These are phyloP conservation scores for Penicillium steckii DNA, from an alignment of 495 filamentous ascomycete species.

Conservation along the genomic window DNA sequence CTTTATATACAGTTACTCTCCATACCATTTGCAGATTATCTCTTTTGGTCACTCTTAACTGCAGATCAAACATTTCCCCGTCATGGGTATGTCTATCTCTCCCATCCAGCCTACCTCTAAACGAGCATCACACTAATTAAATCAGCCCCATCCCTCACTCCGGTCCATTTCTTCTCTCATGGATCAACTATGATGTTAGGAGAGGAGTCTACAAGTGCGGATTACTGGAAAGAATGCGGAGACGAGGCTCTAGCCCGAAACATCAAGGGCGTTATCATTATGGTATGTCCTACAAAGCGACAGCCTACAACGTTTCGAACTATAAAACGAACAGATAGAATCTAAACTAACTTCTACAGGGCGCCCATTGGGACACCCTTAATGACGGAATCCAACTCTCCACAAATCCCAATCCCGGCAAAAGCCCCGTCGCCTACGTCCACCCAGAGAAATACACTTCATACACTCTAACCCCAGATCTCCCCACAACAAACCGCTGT, in stretches of 20 bases:
- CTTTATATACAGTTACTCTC: no score
- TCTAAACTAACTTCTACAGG: constrained; percentile 27
- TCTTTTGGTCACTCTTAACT: no score
- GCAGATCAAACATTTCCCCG: no score
- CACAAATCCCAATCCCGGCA: constrained; percentile 53
- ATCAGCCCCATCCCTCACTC: constrained; percentile 32
- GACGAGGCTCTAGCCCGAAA: constrained; percentile 54
- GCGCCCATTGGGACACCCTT: constrained; percentile 58
- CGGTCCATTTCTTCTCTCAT: constrained; percentile 67
- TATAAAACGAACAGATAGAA: no score
- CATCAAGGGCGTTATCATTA: constrained; percentile 60
- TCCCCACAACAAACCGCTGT: constrained; percentile 43
- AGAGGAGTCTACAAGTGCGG: constrained; percentile 54
- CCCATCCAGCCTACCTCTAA: not conserved
- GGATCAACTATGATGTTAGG: constrained; percentile 68
- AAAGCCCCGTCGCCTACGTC: constrained; percentile 59
- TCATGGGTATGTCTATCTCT: no score
- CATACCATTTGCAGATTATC: no score
- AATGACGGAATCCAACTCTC: constrained; percentile 52
- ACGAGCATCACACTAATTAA: not conserved
- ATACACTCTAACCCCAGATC: constrained; percentile 56
- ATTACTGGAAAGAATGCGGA: constrained; percentile 62
- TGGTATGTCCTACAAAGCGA: no score
- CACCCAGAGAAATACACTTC: constrained; percentile 55
- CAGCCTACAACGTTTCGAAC: no score